phyloP scores from a whole-genome alignment of 768 basidiomycete genomes.

The Russula olivacea region DNA sequence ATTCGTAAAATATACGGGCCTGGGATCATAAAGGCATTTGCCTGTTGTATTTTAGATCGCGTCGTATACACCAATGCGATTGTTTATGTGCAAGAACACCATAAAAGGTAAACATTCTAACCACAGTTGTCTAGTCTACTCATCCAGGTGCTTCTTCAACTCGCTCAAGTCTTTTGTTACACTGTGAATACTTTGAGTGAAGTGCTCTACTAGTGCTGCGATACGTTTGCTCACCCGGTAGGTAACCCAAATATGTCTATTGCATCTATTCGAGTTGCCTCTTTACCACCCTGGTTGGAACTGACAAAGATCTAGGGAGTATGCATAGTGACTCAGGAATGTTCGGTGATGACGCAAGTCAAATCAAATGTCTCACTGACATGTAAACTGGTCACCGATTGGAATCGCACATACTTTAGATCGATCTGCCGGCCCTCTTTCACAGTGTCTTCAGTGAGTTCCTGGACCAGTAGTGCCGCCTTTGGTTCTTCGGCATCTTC shows the following conservation, averaged over 20 bases:
- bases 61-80: too few relatives aligned
- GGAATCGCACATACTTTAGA: slow-evolving; percentile 64
- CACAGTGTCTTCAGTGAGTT: slow-evolving; percentile 46
- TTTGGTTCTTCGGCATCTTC: slow-evolving; percentile 44
- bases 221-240: slow-evolving; percentile 41
- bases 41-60: too few relatives aligned
- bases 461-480: slow-evolving; percentile 50
- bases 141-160: slow-evolving; percentile 33
- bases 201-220: slow-evolving; percentile 4
- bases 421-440: slow-evolving; percentile 43
- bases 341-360: not conserved
- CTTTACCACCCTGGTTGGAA: slow-evolving; percentile 57
- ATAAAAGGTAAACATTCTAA: too few relatives aligned
- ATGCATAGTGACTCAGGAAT: not conserved
- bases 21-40: too few relatives aligned
- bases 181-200: slow-evolving; percentile 25
- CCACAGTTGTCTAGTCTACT: slow-evolving; percentile 9
- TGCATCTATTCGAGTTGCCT: slow-evolving; percentile 60
- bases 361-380: slow-evolving; percentile 36
- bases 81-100: too few relatives aligned
- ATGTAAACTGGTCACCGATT: slow-evolving; percentile 58
- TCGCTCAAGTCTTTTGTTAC: slow-evolving; percentile 38
- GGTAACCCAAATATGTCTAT: slow-evolving; percentile 60
- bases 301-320: slow-evolving; percentile 55
- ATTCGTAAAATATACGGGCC: not conserved